These are phyloP conservation scores for Vishniacozyma victoriae DNA, from an alignment of 768 basidiomycete genomes.

Conservation along the genomic window DNA sequence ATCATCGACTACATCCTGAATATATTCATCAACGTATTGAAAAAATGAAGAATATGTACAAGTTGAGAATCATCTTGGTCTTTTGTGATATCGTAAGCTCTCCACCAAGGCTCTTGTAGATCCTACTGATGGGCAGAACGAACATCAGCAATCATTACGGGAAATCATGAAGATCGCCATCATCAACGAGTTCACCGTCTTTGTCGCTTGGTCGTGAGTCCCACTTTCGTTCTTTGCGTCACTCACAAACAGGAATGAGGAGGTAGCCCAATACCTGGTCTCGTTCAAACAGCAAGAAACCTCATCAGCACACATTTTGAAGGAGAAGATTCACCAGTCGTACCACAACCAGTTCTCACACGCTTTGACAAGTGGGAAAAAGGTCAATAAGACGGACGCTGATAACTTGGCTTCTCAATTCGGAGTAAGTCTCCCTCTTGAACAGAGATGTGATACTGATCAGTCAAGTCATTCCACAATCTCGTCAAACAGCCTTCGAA, in stretches of 20 bases:
- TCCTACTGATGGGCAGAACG: slow-evolving; percentile 55
- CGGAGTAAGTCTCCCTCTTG: slow-evolving; percentile 59
- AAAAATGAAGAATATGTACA: slow-evolving; percentile 73
- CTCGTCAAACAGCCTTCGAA: slow-evolving; percentile 69
- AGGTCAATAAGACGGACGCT: slow-evolving; percentile 96
- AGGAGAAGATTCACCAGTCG: slow-evolving; percentile 82
- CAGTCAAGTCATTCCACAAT: slow-evolving; percentile 69
- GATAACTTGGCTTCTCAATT: slow-evolving; percentile 85
- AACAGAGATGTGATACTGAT: background rate
- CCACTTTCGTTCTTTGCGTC: background rate
- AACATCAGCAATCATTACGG: slow-evolving; percentile 84
- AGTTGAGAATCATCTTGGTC: slow-evolving; percentile 75
- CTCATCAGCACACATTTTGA: slow-evolving; percentile 87
- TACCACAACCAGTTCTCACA: slow-evolving; percentile 73
- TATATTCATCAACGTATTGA: slow-evolving; percentile 90
- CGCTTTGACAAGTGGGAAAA: slow-evolving; percentile 78
- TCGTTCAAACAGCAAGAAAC: slow-evolving; percentile 91
- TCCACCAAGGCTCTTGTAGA: background rate
- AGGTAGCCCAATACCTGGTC: slow-evolving; percentile 83
- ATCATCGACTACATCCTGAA: slow-evolving; percentile 94
- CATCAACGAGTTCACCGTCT: slow-evolving; percentile 85
- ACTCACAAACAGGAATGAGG: slow-evolving; percentile 60
- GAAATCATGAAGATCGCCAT: slow-evolving; percentile 90
- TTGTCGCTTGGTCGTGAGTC: slow-evolving; percentile 82
- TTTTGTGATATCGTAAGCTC: slow-evolving; percentile 86